phyloP scores from a whole-genome alignment of 164 flowering plant genomes.

The Akebia trifoliata region DNA sequence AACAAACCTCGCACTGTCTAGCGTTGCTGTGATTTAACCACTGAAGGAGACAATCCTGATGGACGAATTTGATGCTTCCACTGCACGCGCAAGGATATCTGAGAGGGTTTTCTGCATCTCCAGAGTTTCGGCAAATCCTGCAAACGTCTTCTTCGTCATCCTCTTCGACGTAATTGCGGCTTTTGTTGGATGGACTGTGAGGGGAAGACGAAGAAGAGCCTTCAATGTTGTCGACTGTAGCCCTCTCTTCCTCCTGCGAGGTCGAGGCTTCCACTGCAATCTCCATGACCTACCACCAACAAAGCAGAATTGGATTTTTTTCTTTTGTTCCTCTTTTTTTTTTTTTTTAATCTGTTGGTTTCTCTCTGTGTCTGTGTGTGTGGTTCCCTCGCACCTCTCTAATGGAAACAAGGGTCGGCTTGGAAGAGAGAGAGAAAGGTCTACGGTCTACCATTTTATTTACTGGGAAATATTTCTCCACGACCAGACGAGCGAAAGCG shows the following conservation, averaged over 20 bases:
- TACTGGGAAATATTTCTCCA: too few species aligned
- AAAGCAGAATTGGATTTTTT: background rate
- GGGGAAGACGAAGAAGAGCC: conserved; percentile 2
- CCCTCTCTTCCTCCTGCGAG: conserved; percentile 3
- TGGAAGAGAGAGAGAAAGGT: too few species aligned
- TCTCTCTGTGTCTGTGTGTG: too few species aligned
- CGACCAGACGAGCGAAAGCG: too few species aligned
- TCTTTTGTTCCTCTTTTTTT: too few species aligned
- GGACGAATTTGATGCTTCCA: conserved; percentile 96
- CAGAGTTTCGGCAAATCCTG: conserved; percentile 91
- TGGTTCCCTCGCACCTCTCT: too few species aligned
- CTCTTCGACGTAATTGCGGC: conserved; percentile 34
- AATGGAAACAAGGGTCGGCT: too few species aligned
- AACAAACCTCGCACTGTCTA: conserved; percentile 87
- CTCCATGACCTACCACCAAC: background rate
- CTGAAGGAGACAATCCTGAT: conserved; percentile 97
- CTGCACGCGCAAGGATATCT: conserved; percentile 97
- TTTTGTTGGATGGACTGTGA: background rate
- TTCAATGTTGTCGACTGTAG: background rate
- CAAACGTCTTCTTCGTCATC: conserved; percentile 97
- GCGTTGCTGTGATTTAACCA: conserved; percentile 99
- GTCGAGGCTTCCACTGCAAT: background rate
- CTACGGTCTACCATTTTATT: too few species aligned
- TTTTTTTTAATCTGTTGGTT: too few species aligned
- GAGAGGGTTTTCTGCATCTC: conserved; percentile 80